Conservation (phyloP, 139 green algal genomes). For the Yamagishiella unicocca region DNA sequence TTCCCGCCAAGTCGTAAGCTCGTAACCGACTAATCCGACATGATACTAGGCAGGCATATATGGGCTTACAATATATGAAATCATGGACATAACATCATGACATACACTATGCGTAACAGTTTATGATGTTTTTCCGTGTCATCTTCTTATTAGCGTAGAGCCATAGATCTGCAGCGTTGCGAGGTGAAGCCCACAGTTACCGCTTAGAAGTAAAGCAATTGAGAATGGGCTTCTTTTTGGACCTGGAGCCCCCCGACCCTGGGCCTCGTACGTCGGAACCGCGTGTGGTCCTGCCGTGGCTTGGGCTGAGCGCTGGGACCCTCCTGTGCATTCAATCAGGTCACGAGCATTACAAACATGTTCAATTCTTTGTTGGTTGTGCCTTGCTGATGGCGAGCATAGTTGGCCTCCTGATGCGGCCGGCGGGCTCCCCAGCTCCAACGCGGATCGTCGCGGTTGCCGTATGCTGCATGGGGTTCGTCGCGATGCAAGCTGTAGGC, state of each 20-base stretch:
- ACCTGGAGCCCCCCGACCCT: background rate
- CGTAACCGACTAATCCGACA: background rate
- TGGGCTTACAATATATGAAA: background rate
- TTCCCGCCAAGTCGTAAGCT: background rate
- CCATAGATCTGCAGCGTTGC: background rate
- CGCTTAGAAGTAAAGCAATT: background rate
- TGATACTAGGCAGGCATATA: background rate
- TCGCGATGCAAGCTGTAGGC: background rate
- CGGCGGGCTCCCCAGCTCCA: background rate
- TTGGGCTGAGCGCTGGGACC: background rate
- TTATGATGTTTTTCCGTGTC: background rate
- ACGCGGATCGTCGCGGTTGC: background rate
- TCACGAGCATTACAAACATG: background rate
- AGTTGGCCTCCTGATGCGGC: background rate
- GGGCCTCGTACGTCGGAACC: background rate
- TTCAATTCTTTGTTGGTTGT: background rate
- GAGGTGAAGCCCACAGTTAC: background rate
- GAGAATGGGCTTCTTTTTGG: background rate
- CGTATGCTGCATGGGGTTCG: background rate
- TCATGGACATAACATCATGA: background rate
- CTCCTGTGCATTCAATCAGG: background rate
- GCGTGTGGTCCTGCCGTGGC: background rate
- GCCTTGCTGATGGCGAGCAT: background rate
- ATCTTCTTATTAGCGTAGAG: background rate
- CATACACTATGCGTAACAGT: background rate